A percentile compares a stretch with the other conserved stretches of the same genome.
Conservation (phyloP, 345 rosid species). For the Lagerstroemia speciosa region DNA sequence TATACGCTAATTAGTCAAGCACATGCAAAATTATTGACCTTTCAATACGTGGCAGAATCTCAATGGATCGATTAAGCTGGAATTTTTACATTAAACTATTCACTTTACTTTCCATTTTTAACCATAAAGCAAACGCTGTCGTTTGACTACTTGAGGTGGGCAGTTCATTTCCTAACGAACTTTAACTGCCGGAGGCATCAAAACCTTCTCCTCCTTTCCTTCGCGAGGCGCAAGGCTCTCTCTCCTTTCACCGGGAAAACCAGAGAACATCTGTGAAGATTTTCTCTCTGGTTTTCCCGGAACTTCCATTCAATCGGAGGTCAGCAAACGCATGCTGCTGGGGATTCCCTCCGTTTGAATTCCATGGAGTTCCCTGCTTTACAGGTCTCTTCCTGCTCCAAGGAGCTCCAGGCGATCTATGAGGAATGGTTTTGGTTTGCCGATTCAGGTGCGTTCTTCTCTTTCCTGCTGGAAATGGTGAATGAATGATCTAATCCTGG, state of each 20-base stretch:
- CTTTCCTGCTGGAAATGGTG: background rate
- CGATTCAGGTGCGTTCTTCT: slow-evolving; percentile 56
- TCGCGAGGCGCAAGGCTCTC: background rate
- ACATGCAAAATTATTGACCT: too few species aligned
- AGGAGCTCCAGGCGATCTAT: slow-evolving; percentile 64
- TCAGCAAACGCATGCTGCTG: background rate
- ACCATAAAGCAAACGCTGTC: too few species aligned
- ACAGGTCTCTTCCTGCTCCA: slow-evolving; percentile 60
- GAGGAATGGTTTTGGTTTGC: slow-evolving; percentile 75
- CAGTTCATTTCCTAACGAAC: background rate
- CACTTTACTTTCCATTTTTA: too few species aligned
- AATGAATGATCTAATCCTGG: background rate
- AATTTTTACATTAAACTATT: too few species aligned
- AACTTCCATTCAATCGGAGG: background rate
- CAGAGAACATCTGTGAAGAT: background rate
- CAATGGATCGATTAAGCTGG: too few species aligned
- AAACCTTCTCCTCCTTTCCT: background rate
- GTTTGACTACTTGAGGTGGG: too few species aligned
- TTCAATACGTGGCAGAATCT: too few species aligned
- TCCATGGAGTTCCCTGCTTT: slow-evolving; percentile 67
- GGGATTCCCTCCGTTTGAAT: background rate
- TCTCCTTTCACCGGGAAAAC: background rate
- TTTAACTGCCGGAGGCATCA: background rate
- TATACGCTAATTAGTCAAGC: too few species aligned
- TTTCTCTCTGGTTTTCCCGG: background rate